Evolutionary conservation across 352 stramenopile species (phyloP).

Genomic region (Globisporangium uncinulatum): DNA sequence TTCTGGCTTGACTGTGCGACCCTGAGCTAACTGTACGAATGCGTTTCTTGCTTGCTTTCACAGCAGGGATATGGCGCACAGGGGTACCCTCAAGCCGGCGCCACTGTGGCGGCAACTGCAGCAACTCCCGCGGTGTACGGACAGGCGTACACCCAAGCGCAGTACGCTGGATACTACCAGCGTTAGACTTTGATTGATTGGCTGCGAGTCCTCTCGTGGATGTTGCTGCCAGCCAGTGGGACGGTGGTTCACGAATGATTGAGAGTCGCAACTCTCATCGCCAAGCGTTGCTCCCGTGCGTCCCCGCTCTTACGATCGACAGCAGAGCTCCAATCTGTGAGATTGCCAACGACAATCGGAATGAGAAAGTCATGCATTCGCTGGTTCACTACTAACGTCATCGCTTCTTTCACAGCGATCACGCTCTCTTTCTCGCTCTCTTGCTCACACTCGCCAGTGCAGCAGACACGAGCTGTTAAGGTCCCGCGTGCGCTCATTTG

Average conservation of each 20-base stretch:
- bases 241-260: neutral
- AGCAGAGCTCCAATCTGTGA: too few species aligned
- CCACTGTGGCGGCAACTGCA: conserved; percentile 13
- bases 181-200: conserved; percentile 1
- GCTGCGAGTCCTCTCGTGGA: neutral
- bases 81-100: conserved; percentile 37
- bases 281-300: neutral
- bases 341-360: neutral
- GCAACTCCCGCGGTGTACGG: conserved; percentile 16
- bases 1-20: neutral
- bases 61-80: conserved; percentile 48
- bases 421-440: neutral
- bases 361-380: conserved; percentile 4
- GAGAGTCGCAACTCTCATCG: conserved; percentile 5
- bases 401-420: neutral
- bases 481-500: conserved; percentile 27
- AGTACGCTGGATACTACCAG: conserved; percentile 63
- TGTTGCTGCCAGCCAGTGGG: neutral
- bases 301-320: too few species aligned
- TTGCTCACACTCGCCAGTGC: neutral
- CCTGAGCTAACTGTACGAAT: neutral
- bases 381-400: neutral
- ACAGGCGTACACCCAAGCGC: conserved; percentile 40
- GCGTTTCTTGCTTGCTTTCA: neutral
- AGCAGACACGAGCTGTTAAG: neutral